Conservation (phyloP, 768 basidiomycete species). For the Roridomyces roridus region DNA sequence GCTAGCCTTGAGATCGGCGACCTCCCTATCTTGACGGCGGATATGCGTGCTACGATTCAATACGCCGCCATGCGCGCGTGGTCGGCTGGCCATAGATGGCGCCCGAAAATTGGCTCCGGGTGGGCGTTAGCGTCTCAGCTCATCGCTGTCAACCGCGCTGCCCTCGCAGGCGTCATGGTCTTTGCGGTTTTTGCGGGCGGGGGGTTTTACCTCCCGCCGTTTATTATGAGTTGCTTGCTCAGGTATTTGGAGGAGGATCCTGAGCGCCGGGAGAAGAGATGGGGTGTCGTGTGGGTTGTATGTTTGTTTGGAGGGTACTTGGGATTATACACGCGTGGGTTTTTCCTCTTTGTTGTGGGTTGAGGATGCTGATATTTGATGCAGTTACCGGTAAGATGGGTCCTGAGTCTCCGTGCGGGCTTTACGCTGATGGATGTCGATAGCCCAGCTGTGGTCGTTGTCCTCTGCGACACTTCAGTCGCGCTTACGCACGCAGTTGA, state of each 20-base stretch:
- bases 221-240: constrained; percentile 49
- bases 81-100: constrained; percentile 60
- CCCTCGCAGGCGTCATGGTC: constrained; percentile 45
- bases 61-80: constrained; percentile 66
- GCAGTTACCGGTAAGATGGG: too few species aligned
- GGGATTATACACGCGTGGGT: not conserved
- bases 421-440: too few species aligned
- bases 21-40: constrained; percentile 76
- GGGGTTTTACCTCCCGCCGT: constrained; percentile 67
- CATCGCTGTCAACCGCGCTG: constrained; percentile 56
- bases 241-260: constrained; percentile 28
- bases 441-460: constrained; percentile 34
- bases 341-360: not conserved
- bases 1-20: constrained; percentile 85
- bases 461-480: not conserved
- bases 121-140: constrained; percentile 68
- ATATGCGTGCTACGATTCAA: constrained; percentile 70
- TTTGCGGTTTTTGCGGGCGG: constrained; percentile 62
- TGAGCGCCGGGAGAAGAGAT: not conserved
- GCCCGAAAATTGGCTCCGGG: constrained; percentile 64
- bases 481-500: not conserved
- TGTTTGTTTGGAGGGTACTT: not conserved
- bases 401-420: too few species aligned
- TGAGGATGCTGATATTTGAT: too few species aligned
- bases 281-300: constrained; percentile 2